These are phyloP conservation scores for Cladophialophora yegresii DNA, from an alignment of 2,329 filamentous ascomycete species.

Conservation along the genomic window DNA sequence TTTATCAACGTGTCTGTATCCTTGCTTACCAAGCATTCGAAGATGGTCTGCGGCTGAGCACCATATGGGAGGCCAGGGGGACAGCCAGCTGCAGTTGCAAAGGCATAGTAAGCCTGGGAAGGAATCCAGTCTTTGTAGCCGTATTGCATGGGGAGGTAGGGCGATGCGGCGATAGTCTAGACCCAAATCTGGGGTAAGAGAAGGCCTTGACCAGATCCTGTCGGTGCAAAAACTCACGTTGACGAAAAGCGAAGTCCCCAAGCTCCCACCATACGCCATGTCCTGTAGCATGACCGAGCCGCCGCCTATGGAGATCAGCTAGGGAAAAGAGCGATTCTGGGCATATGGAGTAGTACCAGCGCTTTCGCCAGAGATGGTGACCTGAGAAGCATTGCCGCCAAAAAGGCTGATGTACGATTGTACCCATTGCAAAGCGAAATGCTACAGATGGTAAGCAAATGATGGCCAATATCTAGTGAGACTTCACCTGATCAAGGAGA, in stretches of 20 bases:
- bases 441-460: constrained; percentile 25
- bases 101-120: constrained; percentile 50
- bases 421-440: constrained; percentile 63
- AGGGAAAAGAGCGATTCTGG: not conserved
- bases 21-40: constrained; percentile 48
- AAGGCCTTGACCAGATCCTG: not conserved
- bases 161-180: constrained; percentile 48
- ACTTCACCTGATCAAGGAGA: constrained; percentile 58
- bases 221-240: constrained; percentile 38
- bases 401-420: constrained; percentile 59
- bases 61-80: constrained; percentile 38
- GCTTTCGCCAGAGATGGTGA: constrained; percentile 56
- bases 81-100: constrained; percentile 50
- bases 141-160: constrained; percentile 59
- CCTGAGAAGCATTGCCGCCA: constrained; percentile 53
- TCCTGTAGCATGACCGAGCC: constrained; percentile 56
- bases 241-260: constrained; percentile 41
- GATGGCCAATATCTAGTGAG: not conserved
- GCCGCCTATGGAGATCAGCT: constrained; percentile 19
- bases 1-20: constrained; percentile 44
- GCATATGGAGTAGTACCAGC: constrained; percentile 45
- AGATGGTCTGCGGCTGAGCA: constrained; percentile 39
- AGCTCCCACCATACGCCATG: constrained; percentile 53
- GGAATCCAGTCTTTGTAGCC: constrained; percentile 52
- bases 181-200: not conserved